A percentile compares a stretch with the other conserved stretches of the same genome.
These are phyloP conservation scores for Xylaria polymorpha DNA, from an alignment of 2,329 filamentous ascomycete species.

Conservation along the genomic window DNA sequence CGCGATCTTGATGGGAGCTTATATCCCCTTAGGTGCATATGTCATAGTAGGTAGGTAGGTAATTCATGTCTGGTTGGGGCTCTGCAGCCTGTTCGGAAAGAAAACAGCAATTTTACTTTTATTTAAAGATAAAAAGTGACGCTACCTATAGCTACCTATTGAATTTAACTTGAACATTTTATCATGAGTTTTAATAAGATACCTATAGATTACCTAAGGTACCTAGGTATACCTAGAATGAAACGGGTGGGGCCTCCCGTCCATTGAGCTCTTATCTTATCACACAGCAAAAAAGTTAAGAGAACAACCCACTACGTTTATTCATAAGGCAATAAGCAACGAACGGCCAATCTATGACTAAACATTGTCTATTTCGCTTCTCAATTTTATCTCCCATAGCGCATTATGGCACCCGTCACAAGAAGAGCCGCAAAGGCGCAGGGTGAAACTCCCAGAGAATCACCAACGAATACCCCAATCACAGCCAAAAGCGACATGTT, in stretches of 20 bases:
- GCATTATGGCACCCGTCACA: slow-evolving; percentile 45
- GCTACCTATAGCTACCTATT: neutral
- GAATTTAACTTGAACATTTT: neutral
- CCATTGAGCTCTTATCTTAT: slow-evolving; percentile 36
- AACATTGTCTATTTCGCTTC: neutral
- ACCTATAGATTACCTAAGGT: no score
- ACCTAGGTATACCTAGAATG: no score
- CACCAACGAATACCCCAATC: neutral
- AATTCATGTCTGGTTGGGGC: neutral
- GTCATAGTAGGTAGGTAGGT: neutral
- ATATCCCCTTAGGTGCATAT: slow-evolving; percentile 14
- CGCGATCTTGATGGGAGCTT: neutral
- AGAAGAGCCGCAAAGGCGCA: slow-evolving; percentile 42
- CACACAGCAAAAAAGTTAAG: slow-evolving; percentile 29
- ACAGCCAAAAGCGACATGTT: slow-evolving; percentile 20
- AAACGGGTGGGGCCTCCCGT: no score
- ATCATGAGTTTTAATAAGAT: neutral
- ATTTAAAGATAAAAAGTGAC: neutral
- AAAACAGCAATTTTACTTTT: no score
- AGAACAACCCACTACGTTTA: slow-evolving; percentile 25
- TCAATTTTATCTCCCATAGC: slow-evolving; percentile 3
- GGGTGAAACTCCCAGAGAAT: slow-evolving; percentile 14
- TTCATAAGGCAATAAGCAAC: neutral
- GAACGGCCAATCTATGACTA: neutral
- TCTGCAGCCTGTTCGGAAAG: neutral